phyloP scores from a whole-genome alignment of 129 eudicot genomes.

The Chrysanthemum lavandulifolium region DNA sequence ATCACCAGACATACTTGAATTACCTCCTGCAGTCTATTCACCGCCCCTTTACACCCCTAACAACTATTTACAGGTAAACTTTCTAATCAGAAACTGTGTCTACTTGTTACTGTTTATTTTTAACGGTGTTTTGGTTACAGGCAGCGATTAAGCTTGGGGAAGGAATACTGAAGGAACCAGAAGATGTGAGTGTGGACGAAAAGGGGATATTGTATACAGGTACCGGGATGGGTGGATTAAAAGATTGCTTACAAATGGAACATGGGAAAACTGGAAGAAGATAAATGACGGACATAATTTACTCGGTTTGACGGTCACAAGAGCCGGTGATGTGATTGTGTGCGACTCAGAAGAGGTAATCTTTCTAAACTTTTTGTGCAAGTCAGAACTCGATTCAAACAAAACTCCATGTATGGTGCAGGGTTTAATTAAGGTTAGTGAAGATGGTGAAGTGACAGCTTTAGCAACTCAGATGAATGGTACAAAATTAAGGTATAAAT shows the following conservation, averaged over 20 bases:
- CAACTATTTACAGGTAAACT: conserved; percentile 55
- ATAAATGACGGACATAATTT: conserved; percentile 39
- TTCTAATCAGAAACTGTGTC: not conserved
- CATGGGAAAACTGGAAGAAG: conserved; percentile 66
- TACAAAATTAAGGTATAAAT: conserved; percentile 44
- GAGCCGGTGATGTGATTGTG: conserved; percentile 48
- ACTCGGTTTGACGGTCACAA: conserved; percentile 54
- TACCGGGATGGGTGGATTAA: conserved; percentile 87
- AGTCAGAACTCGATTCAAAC: not conserved
- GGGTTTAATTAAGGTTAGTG: conserved; percentile 71
- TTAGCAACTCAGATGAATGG: conserved; percentile 66
- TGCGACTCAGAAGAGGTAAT: conserved; percentile 63
- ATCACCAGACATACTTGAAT: conserved; percentile 48
- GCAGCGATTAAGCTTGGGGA: conserved; percentile 65
- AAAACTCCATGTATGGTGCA: conserved; percentile 27
- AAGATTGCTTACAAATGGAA: conserved; percentile 61
- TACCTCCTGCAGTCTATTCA: conserved; percentile 36
- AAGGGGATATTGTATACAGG: conserved; percentile 70
- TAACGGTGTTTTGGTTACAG: conserved; percentile 24
- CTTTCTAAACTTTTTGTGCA: not conserved
- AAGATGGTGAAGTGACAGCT: conserved; percentile 56
- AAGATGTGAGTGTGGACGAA: conserved; percentile 66
- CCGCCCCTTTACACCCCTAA: conserved; percentile 36
- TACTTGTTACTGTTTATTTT: not conserved
- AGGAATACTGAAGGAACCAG: conserved; percentile 51